These are phyloP conservation scores for Chaetomiaceae sp. DNA, from an alignment of 2,329 filamentous ascomycete species.

Conservation along the genomic window DNA sequence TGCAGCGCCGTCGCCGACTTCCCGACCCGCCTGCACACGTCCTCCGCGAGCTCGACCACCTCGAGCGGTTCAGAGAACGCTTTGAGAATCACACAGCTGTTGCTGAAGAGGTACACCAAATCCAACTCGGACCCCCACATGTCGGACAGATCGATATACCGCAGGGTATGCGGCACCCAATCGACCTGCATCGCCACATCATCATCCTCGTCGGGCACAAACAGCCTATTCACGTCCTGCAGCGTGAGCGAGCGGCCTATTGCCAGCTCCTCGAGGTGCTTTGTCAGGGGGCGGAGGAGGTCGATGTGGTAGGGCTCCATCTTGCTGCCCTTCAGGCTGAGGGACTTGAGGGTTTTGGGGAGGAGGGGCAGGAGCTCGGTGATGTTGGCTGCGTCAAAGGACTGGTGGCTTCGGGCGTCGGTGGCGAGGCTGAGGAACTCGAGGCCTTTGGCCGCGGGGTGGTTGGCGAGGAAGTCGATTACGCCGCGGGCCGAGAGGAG, in stretches of 20 bases:
- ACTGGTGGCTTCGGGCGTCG: slow-evolving; percentile 67
- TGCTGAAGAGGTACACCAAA: slow-evolving; percentile 50
- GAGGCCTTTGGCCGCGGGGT: slow-evolving; percentile 64
- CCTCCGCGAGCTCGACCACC: slow-evolving; percentile 70
- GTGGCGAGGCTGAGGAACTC: slow-evolving; percentile 70
- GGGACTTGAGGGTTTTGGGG: slow-evolving; percentile 62
- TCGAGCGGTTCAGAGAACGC: slow-evolving; percentile 62
- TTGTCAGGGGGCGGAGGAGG: slow-evolving; percentile 60
- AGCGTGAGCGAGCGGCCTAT: slow-evolving; percentile 65
- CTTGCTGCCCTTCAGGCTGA: slow-evolving; percentile 71
- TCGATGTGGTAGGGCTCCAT: slow-evolving; percentile 63
- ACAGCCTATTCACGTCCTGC: slow-evolving; percentile 61
- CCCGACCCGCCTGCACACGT: slow-evolving; percentile 60
- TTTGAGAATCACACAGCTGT: slow-evolving; percentile 53
- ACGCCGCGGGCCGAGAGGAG: slow-evolving; percentile 62
- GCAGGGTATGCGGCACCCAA: slow-evolving; percentile 58
- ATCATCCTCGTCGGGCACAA: slow-evolving; percentile 46
- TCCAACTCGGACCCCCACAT: slow-evolving; percentile 59
- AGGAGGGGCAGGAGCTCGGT: slow-evolving; percentile 61
- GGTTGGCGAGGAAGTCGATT: slow-evolving; percentile 65
- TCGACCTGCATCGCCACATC: slow-evolving; percentile 29
- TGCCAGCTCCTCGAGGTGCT: slow-evolving; percentile 72
- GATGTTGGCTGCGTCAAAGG: slow-evolving; percentile 64
- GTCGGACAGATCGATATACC: slow-evolving; percentile 74
- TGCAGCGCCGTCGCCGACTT: slow-evolving; percentile 59